Percentiles rank a stretch among this genome's conserved stretches.
Evolutionary conservation across 1,284 basidiomycete genomes (phyloP).

Genomic region (Singerocomus inundabilis): DNA sequence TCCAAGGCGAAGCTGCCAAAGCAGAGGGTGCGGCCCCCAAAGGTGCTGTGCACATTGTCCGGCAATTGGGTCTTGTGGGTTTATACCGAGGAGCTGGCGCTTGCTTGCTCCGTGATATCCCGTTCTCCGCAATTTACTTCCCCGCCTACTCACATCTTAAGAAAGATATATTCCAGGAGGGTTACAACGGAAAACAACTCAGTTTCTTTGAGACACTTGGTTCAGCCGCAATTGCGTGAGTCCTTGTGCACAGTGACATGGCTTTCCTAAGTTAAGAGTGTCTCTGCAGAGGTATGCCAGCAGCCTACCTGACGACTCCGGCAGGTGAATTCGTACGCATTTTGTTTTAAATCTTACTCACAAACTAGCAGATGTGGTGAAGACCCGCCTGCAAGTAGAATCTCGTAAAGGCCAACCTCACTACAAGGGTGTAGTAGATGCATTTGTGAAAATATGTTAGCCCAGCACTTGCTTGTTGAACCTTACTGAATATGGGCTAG

Average conservation of each 20-base stretch:
- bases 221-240: constrained; percentile 80
- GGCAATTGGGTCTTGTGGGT: constrained; percentile 88
- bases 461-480: constrained; percentile 6
- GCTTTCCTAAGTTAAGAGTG: constrained; percentile 15
- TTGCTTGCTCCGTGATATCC: constrained; percentile 90
- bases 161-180: constrained; percentile 93
- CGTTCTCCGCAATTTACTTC: constrained; percentile 87
- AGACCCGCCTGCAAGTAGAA: constrained; percentile 98
- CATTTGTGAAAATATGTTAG: constrained; percentile 86
- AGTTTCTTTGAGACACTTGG: constrained; percentile 88
- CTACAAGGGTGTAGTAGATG: constrained; percentile 91
- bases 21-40: constrained; percentile 74
- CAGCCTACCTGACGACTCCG: constrained; percentile 83
- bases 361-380: constrained; percentile 79
- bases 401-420: constrained; percentile 88
- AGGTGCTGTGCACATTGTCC: constrained; percentile 90
- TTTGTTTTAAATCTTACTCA: constrained; percentile 12
- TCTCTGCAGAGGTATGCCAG: constrained; percentile 83
- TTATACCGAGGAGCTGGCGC: constrained; percentile 91
- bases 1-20: constrained; percentile 94
- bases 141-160: constrained; percentile 82
- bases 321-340: constrained; percentile 53
- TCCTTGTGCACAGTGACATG: constrained; percentile 26
- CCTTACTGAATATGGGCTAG: constrained; percentile 38
- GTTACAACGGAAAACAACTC: constrained; percentile 92